phyloP scores from a whole-genome alignment of 257 asterid species.

The Linderniella brevidens region DNA sequence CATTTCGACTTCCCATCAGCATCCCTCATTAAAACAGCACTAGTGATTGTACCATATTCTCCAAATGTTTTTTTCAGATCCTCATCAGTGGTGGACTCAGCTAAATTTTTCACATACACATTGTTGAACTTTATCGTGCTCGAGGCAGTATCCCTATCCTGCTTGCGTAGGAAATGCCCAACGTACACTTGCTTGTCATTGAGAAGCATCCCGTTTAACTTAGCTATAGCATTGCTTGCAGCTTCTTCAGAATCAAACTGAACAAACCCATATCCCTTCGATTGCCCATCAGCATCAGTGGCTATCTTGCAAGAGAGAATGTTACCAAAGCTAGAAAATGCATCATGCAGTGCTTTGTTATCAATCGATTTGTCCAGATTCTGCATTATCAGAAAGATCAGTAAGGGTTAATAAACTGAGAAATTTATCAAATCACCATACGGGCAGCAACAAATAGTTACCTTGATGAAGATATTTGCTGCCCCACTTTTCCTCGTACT shows the following conservation, averaged over 20 bases:
- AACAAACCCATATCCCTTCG: conserved; percentile 34
- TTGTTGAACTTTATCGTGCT: conserved; percentile 18
- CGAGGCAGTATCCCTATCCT: conserved; percentile 20
- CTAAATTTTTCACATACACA: conserved; percentile 28
- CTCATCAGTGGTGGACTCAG: conserved; percentile 24
- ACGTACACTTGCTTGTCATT: conserved; percentile 35
- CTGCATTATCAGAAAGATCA: background rate
- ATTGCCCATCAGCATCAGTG: conserved; percentile 25
- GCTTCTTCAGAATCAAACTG: conserved; percentile 24
- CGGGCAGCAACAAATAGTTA: background rate
- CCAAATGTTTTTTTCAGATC: conserved; percentile 22
- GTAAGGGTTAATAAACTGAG: background rate
- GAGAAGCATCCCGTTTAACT: conserved; percentile 29
- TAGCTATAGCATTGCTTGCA: conserved; percentile 26
- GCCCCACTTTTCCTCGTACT: conserved; percentile 6
- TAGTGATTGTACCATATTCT: conserved; percentile 25
- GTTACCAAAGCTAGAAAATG: conserved; percentile 29
- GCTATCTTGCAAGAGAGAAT: conserved; percentile 35
- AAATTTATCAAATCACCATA: background rate
- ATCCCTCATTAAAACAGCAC: conserved; percentile 30
- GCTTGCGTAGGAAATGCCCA: conserved; percentile 33
- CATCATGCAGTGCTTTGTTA: conserved; percentile 27
- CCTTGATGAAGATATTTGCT: conserved; percentile 9
- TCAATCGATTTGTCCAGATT: conserved; percentile 14
- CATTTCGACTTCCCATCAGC: conserved; percentile 30